These are phyloP conservation scores for Cercophora scortea DNA, from an alignment of 495 filamentous ascomycete species.

Conservation along the genomic window DNA sequence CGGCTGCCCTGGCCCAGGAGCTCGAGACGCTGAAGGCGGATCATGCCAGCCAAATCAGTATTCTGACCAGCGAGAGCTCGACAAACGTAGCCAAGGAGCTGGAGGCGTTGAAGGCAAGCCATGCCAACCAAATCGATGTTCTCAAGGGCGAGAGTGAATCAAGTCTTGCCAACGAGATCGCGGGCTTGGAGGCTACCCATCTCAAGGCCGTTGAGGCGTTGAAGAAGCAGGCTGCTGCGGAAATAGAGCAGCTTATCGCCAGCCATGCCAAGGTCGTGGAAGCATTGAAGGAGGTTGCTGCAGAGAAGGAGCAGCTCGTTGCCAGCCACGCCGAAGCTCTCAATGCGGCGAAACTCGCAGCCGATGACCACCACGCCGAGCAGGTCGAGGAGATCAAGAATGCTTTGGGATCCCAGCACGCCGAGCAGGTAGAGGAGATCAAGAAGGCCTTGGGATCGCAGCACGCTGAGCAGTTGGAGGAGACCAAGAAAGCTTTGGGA, in stretches of 20 bases:
- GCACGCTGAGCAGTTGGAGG: constrained; percentile 9
- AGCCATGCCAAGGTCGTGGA: constrained; percentile 29
- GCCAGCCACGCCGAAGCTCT: constrained; percentile 26
- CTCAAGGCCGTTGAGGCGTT: constrained; percentile 13
- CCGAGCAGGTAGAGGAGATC: constrained; percentile 12
- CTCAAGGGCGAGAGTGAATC: constrained; percentile 31
- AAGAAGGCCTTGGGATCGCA: constrained; percentile 15
- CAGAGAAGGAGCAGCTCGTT: constrained; percentile 27
- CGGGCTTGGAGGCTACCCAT: constrained; percentile 32
- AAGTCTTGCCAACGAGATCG: constrained; percentile 30
- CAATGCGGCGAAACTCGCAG: constrained; percentile 18
- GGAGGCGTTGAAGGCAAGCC: constrained; percentile 28
- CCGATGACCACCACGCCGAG: constrained; percentile 16
- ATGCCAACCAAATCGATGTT: constrained; percentile 34
- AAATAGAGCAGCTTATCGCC: constrained; percentile 27
- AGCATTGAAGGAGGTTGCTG: constrained; percentile 10
- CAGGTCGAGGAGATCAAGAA: constrained; percentile 10
- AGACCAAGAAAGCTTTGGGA: constrained; percentile 16
- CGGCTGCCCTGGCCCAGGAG: constrained; percentile 27
- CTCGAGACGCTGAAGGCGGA: constrained; percentile 32
- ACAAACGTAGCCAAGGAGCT: constrained; percentile 29
- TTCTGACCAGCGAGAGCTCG: constrained; percentile 23
- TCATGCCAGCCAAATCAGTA: constrained; percentile 20
- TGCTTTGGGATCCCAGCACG: constrained; percentile 13
- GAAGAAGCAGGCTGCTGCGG: constrained; percentile 12